Evolutionary conservation across 2,329 filamentous ascomycete genomes (phyloP).

Genomic region (Fusarium pseudocircinatum): DNA sequence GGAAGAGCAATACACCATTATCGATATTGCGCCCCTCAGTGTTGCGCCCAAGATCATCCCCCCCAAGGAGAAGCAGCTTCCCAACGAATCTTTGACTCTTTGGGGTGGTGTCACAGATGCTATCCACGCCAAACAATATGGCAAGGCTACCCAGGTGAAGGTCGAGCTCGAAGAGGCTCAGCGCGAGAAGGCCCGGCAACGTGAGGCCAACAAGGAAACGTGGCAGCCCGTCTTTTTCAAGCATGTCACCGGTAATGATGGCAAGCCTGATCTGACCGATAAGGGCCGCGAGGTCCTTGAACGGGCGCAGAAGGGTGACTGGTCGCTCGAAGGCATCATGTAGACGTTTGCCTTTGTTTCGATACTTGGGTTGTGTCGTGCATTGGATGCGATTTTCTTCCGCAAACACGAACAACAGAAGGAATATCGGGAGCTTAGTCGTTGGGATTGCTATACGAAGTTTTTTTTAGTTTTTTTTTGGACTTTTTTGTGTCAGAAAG

Average conservation of each 20-base stretch:
- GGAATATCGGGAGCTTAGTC: conserved; percentile 2
- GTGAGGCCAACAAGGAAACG: conserved; percentile 73
- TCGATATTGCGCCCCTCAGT: conserved; percentile 86
- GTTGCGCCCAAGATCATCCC: conserved; percentile 84
- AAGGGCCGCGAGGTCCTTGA: conserved; percentile 62
- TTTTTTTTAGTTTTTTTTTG: conserved; percentile 16
- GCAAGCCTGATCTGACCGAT: conserved; percentile 64
- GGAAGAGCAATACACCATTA: conserved; percentile 76
- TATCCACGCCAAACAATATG: conserved; percentile 84
- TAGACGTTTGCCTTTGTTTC: conserved; percentile 5
- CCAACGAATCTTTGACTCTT: conserved; percentile 88
- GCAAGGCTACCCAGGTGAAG: conserved; percentile 85
- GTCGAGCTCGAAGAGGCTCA: conserved; percentile 92
- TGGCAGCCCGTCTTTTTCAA: conserved; percentile 93
- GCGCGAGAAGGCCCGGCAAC: conserved; percentile 82
- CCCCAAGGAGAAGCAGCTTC: conserved; percentile 78
- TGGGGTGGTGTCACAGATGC: conserved; percentile 90
- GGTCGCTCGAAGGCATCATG: conserved; percentile 58
- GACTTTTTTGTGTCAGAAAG: conserved; percentile 36
- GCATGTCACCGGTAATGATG: conserved; percentile 64
- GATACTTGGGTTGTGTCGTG: not conserved
- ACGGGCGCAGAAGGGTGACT: conserved; percentile 63
- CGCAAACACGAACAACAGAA: not conserved
- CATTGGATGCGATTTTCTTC: not conserved
- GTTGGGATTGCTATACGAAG: conserved; percentile 35